These are phyloP conservation scores for Sporothrix globosa DNA, from an alignment of 2,329 filamentous ascomycete species.

Conservation along the genomic window DNA sequence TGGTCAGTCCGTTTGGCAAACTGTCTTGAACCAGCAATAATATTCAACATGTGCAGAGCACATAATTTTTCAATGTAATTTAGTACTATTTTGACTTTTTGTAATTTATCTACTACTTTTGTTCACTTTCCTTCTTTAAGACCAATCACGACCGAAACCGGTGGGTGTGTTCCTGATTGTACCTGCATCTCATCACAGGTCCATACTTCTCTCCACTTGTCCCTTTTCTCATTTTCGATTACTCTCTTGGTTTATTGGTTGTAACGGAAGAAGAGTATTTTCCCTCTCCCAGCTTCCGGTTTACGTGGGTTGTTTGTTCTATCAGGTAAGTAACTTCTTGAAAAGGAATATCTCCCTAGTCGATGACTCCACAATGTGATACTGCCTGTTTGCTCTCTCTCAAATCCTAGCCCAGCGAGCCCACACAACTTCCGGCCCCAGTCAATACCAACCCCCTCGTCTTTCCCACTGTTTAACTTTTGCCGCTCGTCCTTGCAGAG, in stretches of 20 bases:
- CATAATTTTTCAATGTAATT: neutral
- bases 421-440: neutral
- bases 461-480: neutral
- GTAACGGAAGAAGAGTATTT: neutral
- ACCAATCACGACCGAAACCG: neutral
- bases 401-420: neutral
- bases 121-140: no score
- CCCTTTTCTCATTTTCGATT: neutral
- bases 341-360: neutral
- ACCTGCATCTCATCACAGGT: constrained; percentile 2
- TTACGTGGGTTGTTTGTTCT: neutral
- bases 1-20: neutral
- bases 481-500: constrained; percentile 12
- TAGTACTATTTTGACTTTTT: neutral
- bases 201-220: constrained; percentile 13
- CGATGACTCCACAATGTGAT: no score
- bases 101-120: no score
- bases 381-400: neutral
- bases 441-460: constrained; percentile 4
- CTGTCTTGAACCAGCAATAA: neutral
- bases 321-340: constrained; percentile 10
- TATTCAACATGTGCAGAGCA: constrained; percentile 1
- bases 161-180: neutral
- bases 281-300: neutral
- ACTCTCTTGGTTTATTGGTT: neutral